These are phyloP conservation scores for Aspergillus sp. DNA, from an alignment of 2,329 filamentous ascomycete species.

Conservation along the genomic window DNA sequence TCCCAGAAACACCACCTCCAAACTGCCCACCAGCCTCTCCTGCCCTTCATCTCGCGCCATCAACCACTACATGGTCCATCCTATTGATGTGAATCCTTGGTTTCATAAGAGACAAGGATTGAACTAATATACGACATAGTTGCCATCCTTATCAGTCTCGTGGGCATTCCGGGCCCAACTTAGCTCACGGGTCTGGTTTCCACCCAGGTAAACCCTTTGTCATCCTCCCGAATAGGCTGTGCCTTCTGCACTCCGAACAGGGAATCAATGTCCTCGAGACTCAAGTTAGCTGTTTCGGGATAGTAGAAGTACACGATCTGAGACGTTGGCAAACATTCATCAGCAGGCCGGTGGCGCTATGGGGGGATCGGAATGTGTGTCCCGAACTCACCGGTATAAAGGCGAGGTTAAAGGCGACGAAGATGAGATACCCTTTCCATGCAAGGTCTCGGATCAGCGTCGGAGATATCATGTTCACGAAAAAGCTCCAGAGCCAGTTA, in stretches of 20 bases:
- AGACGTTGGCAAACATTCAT: background rate
- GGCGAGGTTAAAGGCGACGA: conserved; percentile 37
- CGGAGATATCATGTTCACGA: conserved; percentile 42
- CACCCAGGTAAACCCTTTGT: background rate
- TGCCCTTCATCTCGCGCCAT: background rate
- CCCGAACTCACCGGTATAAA: conserved; percentile 37
- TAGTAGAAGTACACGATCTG: conserved; percentile 50
- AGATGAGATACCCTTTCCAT: conserved; percentile 41
- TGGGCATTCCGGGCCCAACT: background rate
- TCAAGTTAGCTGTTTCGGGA: conserved; percentile 48
- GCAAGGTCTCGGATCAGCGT: conserved; percentile 33
- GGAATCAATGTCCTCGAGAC: conserved; percentile 49
- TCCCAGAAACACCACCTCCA: background rate
- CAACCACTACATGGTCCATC: background rate
- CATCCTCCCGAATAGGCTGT: background rate
- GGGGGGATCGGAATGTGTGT: background rate
- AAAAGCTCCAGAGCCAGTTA: conserved; percentile 56
- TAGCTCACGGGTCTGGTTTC: background rate
- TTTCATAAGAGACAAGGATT: background rate
- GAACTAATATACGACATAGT: background rate
- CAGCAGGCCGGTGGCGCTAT: background rate
- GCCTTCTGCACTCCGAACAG: conserved; percentile 34
- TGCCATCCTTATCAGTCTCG: background rate
- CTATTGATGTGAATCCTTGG: background rate
- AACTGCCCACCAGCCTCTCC: background rate